Percentiles rank a stretch among this genome's conserved stretches.
phyloP scores from a whole-genome alignment of 768 basidiomycete species.

The Mycena amicta region DNA sequence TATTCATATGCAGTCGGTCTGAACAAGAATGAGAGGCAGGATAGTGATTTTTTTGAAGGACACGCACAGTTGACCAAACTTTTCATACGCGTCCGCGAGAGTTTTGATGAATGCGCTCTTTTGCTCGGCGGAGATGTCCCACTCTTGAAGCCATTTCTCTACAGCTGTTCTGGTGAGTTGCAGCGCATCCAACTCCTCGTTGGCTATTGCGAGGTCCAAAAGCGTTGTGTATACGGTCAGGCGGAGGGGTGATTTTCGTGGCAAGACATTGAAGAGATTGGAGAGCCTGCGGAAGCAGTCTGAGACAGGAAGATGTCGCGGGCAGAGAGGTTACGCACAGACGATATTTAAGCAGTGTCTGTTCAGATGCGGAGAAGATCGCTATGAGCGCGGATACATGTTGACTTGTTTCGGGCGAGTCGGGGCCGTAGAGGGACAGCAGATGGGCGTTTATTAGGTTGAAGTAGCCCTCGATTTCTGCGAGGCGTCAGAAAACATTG shows the following conservation, averaged over 20 bases:
- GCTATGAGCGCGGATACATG: slow-evolving; percentile 53
- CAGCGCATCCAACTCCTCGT: slow-evolving; percentile 65
- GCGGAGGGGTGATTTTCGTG: slow-evolving; percentile 66
- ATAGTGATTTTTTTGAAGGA: background rate
- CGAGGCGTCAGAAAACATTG: slow-evolving; percentile 5
- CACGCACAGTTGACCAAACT: slow-evolving; percentile 61
- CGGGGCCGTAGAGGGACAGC: slow-evolving; percentile 56
- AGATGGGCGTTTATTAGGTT: slow-evolving; percentile 79
- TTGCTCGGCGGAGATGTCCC: slow-evolving; percentile 64
- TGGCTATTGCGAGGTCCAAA: slow-evolving; percentile 57
- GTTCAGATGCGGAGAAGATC: slow-evolving; percentile 58
- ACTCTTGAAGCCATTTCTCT: slow-evolving; percentile 79
- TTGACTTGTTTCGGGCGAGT: slow-evolving; percentile 57
- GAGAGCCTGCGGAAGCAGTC: slow-evolving; percentile 62
- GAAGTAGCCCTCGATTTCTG: slow-evolving; percentile 88
- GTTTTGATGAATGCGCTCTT: slow-evolving; percentile 67
- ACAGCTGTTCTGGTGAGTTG: slow-evolving; percentile 61
- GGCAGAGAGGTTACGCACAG: slow-evolving; percentile 50
- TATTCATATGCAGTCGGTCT: slow-evolving; percentile 70
- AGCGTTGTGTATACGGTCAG: slow-evolving; percentile 63
- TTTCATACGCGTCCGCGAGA: slow-evolving; percentile 61
- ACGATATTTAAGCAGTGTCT: slow-evolving; percentile 69
- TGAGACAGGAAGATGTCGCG: slow-evolving; percentile 17
- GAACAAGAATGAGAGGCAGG: background rate
- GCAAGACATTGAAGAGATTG: slow-evolving; percentile 79